Percentiles rank a stretch among this genome's conserved stretches.
Evolutionary conservation across 306 rosid species (phyloP).

Genomic region (Pterocarpus macrocarpus): DNA sequence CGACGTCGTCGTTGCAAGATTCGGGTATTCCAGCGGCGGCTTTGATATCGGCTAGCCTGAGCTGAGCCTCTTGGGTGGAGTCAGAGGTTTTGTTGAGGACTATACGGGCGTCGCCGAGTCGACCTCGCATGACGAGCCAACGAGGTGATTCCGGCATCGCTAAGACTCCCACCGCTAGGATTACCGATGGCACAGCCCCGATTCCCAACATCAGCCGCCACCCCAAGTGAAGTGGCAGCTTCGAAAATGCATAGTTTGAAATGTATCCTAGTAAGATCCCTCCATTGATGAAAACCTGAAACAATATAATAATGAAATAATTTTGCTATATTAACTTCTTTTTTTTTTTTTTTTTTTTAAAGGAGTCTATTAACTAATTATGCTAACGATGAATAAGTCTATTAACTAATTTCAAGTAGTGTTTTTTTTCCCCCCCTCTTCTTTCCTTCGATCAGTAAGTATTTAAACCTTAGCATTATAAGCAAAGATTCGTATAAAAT

Average conservation of each 20-base stretch:
- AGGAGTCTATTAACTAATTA: too few relatives aligned
- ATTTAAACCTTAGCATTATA: too few relatives aligned
- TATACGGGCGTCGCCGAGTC: constrained; percentile 66
- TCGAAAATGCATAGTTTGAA: constrained; percentile 75
- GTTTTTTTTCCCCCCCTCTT: too few relatives aligned
- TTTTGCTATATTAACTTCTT: too few relatives aligned
- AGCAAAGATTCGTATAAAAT: too few relatives aligned
- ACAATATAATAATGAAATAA: background rate
- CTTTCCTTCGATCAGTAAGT: too few relatives aligned
- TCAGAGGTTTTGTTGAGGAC: constrained; percentile 79
- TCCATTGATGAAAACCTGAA: constrained; percentile 70
- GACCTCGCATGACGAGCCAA: constrained; percentile 87
- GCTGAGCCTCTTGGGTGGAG: constrained; percentile 64
- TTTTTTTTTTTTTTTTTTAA: too few relatives aligned
- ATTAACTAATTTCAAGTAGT: too few relatives aligned
- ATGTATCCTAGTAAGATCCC: constrained; percentile 87
- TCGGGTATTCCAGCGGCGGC: constrained; percentile 78
- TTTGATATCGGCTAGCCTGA: constrained; percentile 73
- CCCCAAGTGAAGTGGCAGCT: constrained; percentile 58
- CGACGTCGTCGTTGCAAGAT: constrained; percentile 62
- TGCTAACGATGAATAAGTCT: too few relatives aligned
- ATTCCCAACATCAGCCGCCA: constrained; percentile 93
- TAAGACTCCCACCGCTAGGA: constrained; percentile 62
- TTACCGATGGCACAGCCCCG: constrained; percentile 70
- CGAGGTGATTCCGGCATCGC: constrained; percentile 95